Conservation (phyloP, 225 moss, liverwort and hornwort genomes). For the Lunularia cruciata region DNA sequence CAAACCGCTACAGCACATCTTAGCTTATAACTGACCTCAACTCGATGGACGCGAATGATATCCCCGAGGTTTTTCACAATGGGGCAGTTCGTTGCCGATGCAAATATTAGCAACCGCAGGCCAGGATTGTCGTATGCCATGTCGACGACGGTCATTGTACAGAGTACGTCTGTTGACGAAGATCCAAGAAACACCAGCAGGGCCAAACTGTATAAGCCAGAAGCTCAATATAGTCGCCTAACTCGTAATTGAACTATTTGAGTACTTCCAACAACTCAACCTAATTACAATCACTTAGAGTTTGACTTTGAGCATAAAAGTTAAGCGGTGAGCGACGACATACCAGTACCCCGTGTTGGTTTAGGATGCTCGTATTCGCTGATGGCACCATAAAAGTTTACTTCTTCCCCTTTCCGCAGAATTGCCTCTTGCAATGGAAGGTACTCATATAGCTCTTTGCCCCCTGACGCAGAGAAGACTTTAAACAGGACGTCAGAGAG, state of each 20-base stretch:
- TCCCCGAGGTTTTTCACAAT: slow-evolving; percentile 64
- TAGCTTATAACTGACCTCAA: slow-evolving; percentile 39
- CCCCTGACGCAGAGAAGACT: slow-evolving; percentile 30
- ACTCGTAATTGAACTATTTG: no score
- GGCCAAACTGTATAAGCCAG: no score
- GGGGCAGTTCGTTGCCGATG: slow-evolving; percentile 50
- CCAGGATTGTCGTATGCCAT: slow-evolving; percentile 45
- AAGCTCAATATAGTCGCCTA: no score
- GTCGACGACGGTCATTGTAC: slow-evolving; percentile 51
- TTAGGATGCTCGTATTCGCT: slow-evolving; percentile 82
- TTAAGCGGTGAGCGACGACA: not conserved
- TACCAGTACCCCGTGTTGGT: slow-evolving; percentile 60
- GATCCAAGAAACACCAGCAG: no score
- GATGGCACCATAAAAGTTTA: slow-evolving; percentile 84
- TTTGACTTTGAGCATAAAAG: not conserved
- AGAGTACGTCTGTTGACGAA: slow-evolving; percentile 34
- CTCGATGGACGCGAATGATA: slow-evolving; percentile 85
- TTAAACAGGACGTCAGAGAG: no score
- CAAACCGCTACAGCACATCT: not conserved
- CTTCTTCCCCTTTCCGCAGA: slow-evolving; percentile 50
- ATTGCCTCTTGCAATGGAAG: slow-evolving; percentile 55
- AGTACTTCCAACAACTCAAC: no score
- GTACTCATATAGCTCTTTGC: slow-evolving; percentile 58
- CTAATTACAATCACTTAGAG: no score
- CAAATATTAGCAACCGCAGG: slow-evolving; percentile 49